phyloP scores from a whole-genome alignment of 441 rosid species.

The Gossypium laxum region DNA sequence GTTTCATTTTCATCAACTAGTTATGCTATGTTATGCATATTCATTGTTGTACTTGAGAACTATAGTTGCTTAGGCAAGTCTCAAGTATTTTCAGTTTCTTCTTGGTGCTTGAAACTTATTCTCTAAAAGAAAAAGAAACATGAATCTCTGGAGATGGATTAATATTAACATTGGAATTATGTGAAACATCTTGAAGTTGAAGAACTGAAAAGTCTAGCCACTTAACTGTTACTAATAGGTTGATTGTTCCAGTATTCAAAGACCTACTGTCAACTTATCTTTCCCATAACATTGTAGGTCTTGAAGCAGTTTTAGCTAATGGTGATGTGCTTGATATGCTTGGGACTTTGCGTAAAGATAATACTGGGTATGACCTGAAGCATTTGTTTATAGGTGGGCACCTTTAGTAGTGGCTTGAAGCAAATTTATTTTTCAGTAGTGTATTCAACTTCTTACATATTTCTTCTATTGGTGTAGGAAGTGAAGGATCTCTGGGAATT shows the following conservation, averaged over 20 bases:
- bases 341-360: constrained; percentile 83
- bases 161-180: not conserved
- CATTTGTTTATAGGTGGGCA: constrained; percentile 76
- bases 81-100: not conserved
- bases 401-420: not conserved
- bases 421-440: constrained; percentile 9
- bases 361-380: constrained; percentile 87
- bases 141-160: constrained; percentile 2
- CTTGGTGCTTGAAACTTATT: not conserved
- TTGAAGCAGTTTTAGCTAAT: constrained; percentile 82
- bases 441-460: not conserved
- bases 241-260: not conserved
- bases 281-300: constrained; percentile 36
- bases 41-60: not conserved
- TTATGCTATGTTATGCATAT: not conserved
- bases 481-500: constrained; percentile 92
- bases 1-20: not conserved
- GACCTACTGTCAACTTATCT: not conserved
- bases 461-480: constrained; percentile 35
- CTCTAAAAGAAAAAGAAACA: not conserved
- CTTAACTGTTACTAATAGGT: not conserved
- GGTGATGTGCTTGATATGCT: constrained; percentile 88
- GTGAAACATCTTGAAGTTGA: constrained; percentile 2
- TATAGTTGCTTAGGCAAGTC: not conserved
- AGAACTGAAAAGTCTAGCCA: not conserved